Evolutionary conservation across 73 alveolate genomes (phyloP), one percentile per base, ranked within the genome.

Genomic region (Paramecium primaurelia): DNA sequence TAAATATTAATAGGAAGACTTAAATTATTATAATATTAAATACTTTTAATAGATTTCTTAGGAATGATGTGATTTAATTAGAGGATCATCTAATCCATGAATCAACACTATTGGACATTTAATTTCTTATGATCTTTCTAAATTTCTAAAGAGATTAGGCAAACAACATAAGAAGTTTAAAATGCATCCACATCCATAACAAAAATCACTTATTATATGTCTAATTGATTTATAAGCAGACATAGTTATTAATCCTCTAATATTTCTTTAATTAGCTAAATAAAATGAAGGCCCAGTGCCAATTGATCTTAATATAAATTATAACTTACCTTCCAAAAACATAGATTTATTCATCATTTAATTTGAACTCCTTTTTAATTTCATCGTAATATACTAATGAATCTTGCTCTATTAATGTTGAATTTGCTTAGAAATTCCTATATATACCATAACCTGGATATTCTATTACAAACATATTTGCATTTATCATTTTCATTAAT

Each of bases 391-490:
- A 26, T 6, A 11, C 20, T 80, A 80, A 80, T n/a, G 91, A 10
- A 80, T 80, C 91, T 80, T 80, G 34, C 18, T 80, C 77, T 6
- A 80, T 28, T 25, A 80, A 25, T 2, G 34, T 34, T 22, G 36
- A 18, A 49, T 12, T 44, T 0, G 91, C 11, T 25, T 40, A 12
- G 3, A 20, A 18, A 20, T 80, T 25, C 58, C 20, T 44, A 80
- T 80, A 80, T 14, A 80, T 47, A 8, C 91, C 91, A 80, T 80
- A 80, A 11, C 91, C 91, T n/a, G 91, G 91, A 80, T 80, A 80
- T 47, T 80, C 91, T 20, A 45, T 64, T 20, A 80, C 75, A 28
- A 80, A 32, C 0, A 28, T 44, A 45, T 80, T 80, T 22, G 47
- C 87, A 36, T 73, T 64, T 2, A 64, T 64, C 51, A 32, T 32